A percentile compares a stretch with the other conserved stretches of the same genome.
These are phyloP conservation scores for Microsporum audouinii DNA, from an alignment of 2,329 filamentous ascomycete genomes.

Conservation along the genomic window DNA sequence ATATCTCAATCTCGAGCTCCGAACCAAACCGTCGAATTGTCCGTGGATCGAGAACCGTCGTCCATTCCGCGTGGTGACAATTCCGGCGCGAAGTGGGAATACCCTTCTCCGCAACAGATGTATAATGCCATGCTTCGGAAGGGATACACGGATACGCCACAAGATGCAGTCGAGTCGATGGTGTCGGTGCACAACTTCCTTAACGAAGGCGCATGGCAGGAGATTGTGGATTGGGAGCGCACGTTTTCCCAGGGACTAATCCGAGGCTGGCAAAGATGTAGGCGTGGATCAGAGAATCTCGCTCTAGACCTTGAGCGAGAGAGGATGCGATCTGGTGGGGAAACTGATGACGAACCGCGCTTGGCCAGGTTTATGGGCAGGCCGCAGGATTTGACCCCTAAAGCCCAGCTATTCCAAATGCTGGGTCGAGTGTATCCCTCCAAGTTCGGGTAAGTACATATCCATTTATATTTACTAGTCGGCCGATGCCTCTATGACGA, in stretches of 20 bases:
- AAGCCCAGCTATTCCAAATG: slow-evolving; percentile 72
- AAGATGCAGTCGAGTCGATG: slow-evolving; percentile 91
- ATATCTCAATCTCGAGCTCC: slow-evolving; percentile 69
- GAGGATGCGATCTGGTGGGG: slow-evolving; percentile 28
- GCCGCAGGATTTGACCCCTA: slow-evolving; percentile 81
- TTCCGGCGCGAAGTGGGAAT: slow-evolving; percentile 78
- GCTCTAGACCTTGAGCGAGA: slow-evolving; percentile 44
- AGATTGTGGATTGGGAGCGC: slow-evolving; percentile 88
- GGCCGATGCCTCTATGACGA: not conserved
- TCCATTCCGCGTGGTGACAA: slow-evolving; percentile 78
- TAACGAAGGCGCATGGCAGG: slow-evolving; percentile 93
- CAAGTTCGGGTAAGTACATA: slow-evolving; percentile 56
- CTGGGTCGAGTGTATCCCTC: slow-evolving; percentile 68
- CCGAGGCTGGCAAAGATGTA: slow-evolving; percentile 62
- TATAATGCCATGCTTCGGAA: slow-evolving; percentile 96
- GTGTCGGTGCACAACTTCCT: slow-evolving; percentile 96
- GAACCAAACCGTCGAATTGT: slow-evolving; percentile 61
- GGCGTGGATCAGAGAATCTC: slow-evolving; percentile 58
- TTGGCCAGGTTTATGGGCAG: slow-evolving; percentile 80
- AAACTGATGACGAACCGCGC: slow-evolving; percentile 47
- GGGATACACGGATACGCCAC: slow-evolving; percentile 86
- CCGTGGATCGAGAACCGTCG: slow-evolving; percentile 69
- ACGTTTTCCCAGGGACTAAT: slow-evolving; percentile 65
- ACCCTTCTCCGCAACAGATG: slow-evolving; percentile 98
- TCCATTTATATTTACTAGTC: slow-evolving; percentile 1